phyloP scores from a whole-genome alignment of 139 green algal genomes.

The Trebouxia sp. region DNA sequence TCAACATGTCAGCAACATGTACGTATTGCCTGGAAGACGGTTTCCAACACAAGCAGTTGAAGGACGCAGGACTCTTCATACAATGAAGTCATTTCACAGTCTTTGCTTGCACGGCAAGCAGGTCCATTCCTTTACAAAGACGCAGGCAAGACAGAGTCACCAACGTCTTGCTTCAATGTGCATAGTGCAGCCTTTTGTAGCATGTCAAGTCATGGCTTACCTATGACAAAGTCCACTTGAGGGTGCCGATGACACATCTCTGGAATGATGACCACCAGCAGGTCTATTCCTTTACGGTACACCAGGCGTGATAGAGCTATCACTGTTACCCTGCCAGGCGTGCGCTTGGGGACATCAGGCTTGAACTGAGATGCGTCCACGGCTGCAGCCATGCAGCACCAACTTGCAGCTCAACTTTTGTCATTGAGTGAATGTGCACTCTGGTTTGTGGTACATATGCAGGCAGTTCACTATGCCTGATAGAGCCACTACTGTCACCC shows the following conservation, averaged over 20 bases:
- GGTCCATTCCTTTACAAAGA: no score
- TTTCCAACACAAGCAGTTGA: no score
- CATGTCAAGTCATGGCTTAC: conserved; percentile 42
- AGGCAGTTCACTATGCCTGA: no score
- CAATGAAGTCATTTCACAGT: no score
- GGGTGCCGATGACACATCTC: conserved; percentile 67
- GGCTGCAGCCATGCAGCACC: conserved; percentile 52
- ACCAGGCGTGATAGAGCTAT: conserved; percentile 88
- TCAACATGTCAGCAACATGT: no score
- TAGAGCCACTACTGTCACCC: no score
- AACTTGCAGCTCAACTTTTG: neutral
- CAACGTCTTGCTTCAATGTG: neutral
- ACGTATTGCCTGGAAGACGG: no score
- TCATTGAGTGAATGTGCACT: no score
- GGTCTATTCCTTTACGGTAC: conserved; percentile 95
- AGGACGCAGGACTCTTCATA: no score
- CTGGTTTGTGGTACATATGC: no score
- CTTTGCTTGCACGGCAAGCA: no score
- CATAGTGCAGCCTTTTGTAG: neutral
- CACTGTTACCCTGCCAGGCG: conserved; percentile 52
- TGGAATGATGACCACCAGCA: conserved; percentile 86
- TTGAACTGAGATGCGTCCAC: conserved; percentile 82
- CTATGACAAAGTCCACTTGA: conserved; percentile 75
- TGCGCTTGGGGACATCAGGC: conserved; percentile 40
- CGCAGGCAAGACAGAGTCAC: no score